Evolutionary conservation across 1,284 basidiomycete species (phyloP).

Genomic region (Singerocomus inundabilis): DNA sequence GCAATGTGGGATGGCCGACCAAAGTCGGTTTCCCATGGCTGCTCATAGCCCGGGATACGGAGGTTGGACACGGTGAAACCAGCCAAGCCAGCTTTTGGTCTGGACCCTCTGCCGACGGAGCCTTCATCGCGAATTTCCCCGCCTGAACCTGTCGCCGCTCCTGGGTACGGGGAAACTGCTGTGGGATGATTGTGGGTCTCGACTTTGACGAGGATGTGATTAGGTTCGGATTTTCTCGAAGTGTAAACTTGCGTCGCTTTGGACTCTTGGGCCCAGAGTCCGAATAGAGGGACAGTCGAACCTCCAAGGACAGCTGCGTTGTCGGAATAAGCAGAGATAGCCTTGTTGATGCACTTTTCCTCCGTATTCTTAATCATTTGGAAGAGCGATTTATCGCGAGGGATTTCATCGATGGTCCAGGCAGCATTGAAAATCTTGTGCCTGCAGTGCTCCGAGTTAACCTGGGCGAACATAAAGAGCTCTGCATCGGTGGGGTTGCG

Average conservation of each 20-base stretch:
- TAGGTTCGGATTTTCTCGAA: constrained; percentile 60
- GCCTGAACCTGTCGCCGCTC: constrained; percentile 96
- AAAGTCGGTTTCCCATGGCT: constrained; percentile 92
- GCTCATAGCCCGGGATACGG: constrained; percentile 81
- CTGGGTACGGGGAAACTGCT: constrained; percentile 96
- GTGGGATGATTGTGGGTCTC: constrained; percentile 99
- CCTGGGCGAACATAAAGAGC: constrained; percentile 99
- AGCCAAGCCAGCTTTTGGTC: constrained; percentile 92
- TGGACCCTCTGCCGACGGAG: constrained; percentile 91
- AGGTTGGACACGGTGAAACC: constrained; percentile 98
- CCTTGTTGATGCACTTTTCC: constrained; percentile 69
- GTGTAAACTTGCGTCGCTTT: constrained; percentile 47
- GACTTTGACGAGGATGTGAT: constrained; percentile 94
- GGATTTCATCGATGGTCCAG: constrained; percentile 83
- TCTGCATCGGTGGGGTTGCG: constrained; percentile 96
- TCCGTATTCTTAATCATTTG: constrained; percentile 99
- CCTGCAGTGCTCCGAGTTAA: constrained; percentile 99
- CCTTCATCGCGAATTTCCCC: constrained; percentile 99
- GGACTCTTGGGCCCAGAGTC: constrained; percentile 44
- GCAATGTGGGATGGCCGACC: constrained; percentile 92
- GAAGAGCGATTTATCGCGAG: constrained; percentile 83
- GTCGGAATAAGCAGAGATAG: constrained; percentile 97
- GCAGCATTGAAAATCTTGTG: constrained; percentile 99
- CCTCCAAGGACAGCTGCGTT: constrained; percentile 96
- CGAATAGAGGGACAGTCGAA: constrained; percentile 77